These are phyloP conservation scores for Scenedesmus sp. DNA, from an alignment of 163 green algal genomes.

Conservation along the genomic window DNA sequence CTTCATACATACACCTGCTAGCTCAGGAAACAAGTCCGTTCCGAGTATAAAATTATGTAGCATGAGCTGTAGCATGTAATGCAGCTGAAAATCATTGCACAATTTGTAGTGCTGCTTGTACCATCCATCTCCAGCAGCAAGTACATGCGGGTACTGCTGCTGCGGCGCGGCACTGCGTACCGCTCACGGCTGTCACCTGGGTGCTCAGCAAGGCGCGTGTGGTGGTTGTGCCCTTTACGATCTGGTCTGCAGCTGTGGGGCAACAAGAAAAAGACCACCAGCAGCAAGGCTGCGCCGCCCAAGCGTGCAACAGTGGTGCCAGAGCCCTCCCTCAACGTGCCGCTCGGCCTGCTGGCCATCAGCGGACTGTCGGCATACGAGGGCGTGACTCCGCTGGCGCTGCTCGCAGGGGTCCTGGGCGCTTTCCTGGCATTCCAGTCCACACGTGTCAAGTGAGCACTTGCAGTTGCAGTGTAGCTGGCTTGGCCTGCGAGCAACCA, in stretches of 20 bases:
- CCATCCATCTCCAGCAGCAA: neutral
- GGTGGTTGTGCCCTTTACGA: neutral
- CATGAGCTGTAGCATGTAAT: too few relatives aligned
- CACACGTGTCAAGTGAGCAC: conserved; percentile 81
- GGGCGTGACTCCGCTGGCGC: conserved; percentile 46
- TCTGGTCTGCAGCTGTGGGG: neutral
- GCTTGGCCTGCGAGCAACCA: too few relatives aligned
- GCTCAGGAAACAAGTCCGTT: too few relatives aligned
- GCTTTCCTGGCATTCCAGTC: conserved; percentile 88
- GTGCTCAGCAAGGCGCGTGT: too few relatives aligned
- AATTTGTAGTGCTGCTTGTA: too few relatives aligned
- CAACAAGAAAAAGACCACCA: conserved; percentile 5
- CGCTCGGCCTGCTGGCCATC: conserved; percentile 57
- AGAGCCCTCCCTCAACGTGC: conserved; percentile 67
- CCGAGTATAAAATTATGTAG: too few relatives aligned
- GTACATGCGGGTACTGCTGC: too few relatives aligned
- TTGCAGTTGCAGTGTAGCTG: conserved; percentile 45
- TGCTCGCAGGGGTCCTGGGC: conserved; percentile 75
- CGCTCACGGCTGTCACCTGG: too few relatives aligned
- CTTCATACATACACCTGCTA: too few relatives aligned
- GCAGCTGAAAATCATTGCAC: too few relatives aligned
- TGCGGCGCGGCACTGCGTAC: too few relatives aligned
- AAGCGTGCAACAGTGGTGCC: conserved; percentile 60
- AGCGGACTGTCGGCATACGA: conserved; percentile 57
- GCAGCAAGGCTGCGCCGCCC: conserved; percentile 18